Percentiles rank a stretch among this genome's conserved stretches.
Evolutionary conservation across 768 basidiomycete genomes (phyloP).

Genomic region (Suillus occidentalis): DNA sequence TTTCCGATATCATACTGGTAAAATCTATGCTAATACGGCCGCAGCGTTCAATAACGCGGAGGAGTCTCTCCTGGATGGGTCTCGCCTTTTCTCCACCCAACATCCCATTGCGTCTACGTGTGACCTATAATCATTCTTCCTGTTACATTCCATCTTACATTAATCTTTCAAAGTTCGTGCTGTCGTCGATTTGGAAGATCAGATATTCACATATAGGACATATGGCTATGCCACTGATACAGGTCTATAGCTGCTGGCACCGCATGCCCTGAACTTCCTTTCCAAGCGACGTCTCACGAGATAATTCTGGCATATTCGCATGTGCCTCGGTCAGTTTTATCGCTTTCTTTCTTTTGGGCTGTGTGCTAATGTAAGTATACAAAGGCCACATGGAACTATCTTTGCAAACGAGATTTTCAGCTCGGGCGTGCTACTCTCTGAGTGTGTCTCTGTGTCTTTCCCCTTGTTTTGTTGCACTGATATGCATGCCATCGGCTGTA

Average conservation of each 20-base stretch:
- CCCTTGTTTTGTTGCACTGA: neutral
- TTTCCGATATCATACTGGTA: neutral
- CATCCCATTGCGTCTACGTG: slow-evolving; percentile 73
- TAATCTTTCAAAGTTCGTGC: slow-evolving; percentile 67
- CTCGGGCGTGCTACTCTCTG: slow-evolving; percentile 86
- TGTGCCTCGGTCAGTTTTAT: slow-evolving; percentile 61
- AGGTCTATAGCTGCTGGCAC: slow-evolving; percentile 73
- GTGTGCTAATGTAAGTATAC: neutral
- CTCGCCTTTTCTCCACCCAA: slow-evolving; percentile 90
- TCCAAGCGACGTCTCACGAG: slow-evolving; percentile 93
- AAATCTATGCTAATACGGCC: neutral
- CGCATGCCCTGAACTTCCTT: slow-evolving; percentile 83
- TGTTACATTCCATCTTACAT: neutral
- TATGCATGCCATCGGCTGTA: slow-evolving; percentile 26
- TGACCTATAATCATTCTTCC: slow-evolving; percentile 28
- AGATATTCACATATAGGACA: slow-evolving; percentile 4
- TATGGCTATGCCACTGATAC: neutral
- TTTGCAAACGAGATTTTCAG: slow-evolving; percentile 92
- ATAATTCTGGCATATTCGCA: slow-evolving; percentile 91
- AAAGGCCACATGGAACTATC: slow-evolving; percentile 83
- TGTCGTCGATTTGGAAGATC: slow-evolving; percentile 88
- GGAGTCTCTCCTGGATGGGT: slow-evolving; percentile 92
- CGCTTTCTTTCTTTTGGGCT: neutral
- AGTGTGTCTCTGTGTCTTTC: slow-evolving; percentile 47
- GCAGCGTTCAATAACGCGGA: slow-evolving; percentile 94